Conservation (phyloP, 2,329 filamentous ascomycete species). For the Trichoderma semiorbis region DNA sequence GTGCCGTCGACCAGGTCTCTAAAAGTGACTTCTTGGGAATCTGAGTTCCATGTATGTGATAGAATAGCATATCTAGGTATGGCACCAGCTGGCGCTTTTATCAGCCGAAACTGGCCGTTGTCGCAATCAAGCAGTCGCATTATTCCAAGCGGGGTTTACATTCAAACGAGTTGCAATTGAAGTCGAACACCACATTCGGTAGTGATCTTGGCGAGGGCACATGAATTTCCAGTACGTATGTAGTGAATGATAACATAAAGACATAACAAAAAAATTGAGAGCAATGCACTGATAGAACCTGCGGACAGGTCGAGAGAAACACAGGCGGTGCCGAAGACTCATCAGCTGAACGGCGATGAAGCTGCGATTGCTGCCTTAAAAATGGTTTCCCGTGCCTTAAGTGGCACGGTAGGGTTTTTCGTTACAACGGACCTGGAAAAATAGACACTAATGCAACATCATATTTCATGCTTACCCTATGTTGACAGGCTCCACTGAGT, state of each 20-base stretch:
- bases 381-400: not conserved
- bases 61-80: constrained; percentile 20
- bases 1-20: constrained; percentile 7
- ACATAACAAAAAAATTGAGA: not conserved
- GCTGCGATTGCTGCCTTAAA: not conserved
- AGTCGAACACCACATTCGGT: not conserved
- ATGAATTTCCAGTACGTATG: not conserved
- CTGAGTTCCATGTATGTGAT: constrained; percentile 19
- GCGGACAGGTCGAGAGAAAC: not conserved
- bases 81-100: not conserved
- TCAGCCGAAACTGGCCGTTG: not conserved
- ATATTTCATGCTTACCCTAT: not conserved
- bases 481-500: not conserved
- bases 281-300: not conserved
- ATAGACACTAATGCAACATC: not conserved
- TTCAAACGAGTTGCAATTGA: not conserved
- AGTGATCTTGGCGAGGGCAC: not conserved
- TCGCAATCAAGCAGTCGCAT: not conserved
- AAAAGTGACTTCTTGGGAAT: constrained; percentile 11
- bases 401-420: not conserved
- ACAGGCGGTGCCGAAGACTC: not conserved
- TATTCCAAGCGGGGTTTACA: not conserved
- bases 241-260: not conserved
- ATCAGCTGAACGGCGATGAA: not conserved
- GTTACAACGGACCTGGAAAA: not conserved